Conservation (phyloP, 2,329 filamentous ascomycete species). For the Cladosporium phlei region DNA sequence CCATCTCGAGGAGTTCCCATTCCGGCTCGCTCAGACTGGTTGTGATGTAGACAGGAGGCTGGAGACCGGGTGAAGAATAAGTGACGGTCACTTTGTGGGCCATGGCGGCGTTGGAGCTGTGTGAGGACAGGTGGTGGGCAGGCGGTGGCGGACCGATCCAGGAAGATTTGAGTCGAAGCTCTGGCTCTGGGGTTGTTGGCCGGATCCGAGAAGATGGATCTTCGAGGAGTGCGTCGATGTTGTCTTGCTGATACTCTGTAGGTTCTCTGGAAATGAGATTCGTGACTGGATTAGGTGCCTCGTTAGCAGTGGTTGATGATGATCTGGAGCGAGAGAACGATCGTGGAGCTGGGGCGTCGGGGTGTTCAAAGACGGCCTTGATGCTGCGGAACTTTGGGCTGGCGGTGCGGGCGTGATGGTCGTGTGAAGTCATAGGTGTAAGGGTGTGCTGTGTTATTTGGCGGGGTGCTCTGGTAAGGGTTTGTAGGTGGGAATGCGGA, state of each 20-base stretch:
- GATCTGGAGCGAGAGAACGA: constrained; percentile 4
- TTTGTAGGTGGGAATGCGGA: constrained; percentile 7
- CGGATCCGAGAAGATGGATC: not conserved
- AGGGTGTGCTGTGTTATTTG: not conserved
- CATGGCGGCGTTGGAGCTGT: constrained; percentile 23
- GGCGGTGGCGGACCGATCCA: constrained; percentile 28
- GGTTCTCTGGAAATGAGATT: constrained; percentile 6
- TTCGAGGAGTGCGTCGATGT: constrained; percentile 9
- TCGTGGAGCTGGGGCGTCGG: constrained; percentile 1
- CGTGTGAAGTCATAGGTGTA: constrained; percentile 8
- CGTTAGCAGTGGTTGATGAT: constrained; percentile 5
- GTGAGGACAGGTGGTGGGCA: constrained; percentile 10
- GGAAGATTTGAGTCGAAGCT: constrained; percentile 18
- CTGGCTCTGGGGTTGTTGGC: not conserved
- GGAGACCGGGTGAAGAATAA: constrained; percentile 55
- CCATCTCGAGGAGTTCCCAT: constrained; percentile 67
- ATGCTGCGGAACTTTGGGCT: constrained; percentile 12
- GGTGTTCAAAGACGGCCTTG: constrained; percentile 12
- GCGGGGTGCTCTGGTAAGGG: not conserved
- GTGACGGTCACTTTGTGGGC: constrained; percentile 51
- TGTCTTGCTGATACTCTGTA: not conserved
- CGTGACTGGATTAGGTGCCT: not conserved
- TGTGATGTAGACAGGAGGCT: constrained; percentile 65
- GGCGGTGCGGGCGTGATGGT: constrained; percentile 5
- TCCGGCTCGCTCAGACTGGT: constrained; percentile 63